A percentile compares a stretch with the other conserved stretches of the same genome.
Evolutionary conservation across 352 stramenopile genomes (phyloP).

Genomic region (Phytopythium cucurbitacearum): DNA sequence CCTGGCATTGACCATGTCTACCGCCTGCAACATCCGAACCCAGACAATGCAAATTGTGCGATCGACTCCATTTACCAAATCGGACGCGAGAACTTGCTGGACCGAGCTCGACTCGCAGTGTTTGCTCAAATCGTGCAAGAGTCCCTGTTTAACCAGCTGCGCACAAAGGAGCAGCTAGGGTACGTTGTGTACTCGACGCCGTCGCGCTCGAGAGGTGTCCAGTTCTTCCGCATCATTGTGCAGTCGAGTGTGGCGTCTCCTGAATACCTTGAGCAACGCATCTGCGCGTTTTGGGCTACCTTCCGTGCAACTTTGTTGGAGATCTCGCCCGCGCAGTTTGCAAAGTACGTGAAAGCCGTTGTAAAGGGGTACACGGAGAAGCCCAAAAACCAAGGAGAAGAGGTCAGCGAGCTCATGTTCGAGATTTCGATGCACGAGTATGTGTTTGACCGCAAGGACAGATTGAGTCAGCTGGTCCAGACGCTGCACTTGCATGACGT

Average conservation of each 20-base stretch:
- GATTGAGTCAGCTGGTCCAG: constrained; percentile 35
- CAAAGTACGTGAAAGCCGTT: constrained; percentile 62
- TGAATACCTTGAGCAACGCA: constrained; percentile 55
- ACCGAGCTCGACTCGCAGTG: constrained; percentile 41
- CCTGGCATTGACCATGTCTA: constrained; percentile 23
- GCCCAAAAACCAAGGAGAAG: constrained; percentile 63
- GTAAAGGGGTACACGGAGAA: constrained; percentile 63
- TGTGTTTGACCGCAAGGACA: constrained; percentile 50
- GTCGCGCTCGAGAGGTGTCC: constrained; percentile 34
- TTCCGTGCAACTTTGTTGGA: constrained; percentile 28
- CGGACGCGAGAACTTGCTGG: constrained; percentile 25
- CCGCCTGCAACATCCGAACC: constrained; percentile 30
- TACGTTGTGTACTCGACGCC: constrained; percentile 66
- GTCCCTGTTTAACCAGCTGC: constrained; percentile 56
- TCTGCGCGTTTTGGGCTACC: constrained; percentile 55
- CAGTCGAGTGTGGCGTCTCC: constrained; percentile 73
- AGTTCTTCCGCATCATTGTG: constrained; percentile 71
- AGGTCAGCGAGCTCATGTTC: constrained; percentile 44
- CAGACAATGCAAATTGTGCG: constrained; percentile 54
- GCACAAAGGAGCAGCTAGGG: constrained; percentile 65
- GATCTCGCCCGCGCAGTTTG: constrained; percentile 22
- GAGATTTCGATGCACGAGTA: constrained; percentile 73
- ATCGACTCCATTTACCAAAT: constrained; percentile 53
- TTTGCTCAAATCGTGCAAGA: constrained; percentile 58
- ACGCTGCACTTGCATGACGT: constrained; percentile 45